Evolutionary conservation across 495 filamentous ascomycete genomes (phyloP), one percentile per base, ranked within the genome.

Genomic region (Sordaria brevicollis): DNA sequence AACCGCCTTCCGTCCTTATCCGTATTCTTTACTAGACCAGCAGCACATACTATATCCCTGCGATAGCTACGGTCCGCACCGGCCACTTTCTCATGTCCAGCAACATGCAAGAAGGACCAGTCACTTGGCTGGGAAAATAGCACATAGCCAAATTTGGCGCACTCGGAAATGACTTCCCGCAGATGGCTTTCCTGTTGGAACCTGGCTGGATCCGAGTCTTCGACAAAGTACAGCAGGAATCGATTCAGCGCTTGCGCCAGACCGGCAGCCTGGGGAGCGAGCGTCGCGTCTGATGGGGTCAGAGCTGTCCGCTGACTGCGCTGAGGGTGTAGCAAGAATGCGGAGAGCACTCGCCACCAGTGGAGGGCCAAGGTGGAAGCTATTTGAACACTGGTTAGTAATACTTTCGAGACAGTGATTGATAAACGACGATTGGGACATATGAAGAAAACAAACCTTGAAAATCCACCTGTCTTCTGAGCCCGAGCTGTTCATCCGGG

Each of bases 321-420:
- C 4, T 65, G 66, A 11, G 76, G 70, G 65, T 80, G 76, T 38
- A 81, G 76, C 10, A 81, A 66, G 67, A 77, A 81, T 8, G 79
- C 76, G 9, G 80, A 79, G 6, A 81, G 69, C n/a, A 70, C 73
- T 38, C 80, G 75, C 80, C 80, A 81, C 38, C 73, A 70, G 68
- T 73, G 73, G 29, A 80, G 70, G 11, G 80, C 80, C 9, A 71
- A 39, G 17, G 78, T 49, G n/a, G 73, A 66, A 10, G 71, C 79
- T 81, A 54, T 67, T 57, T 10, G 10, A 13, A 29, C 11, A 54
- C 13, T 31, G 8, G 19, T 37, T 36, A 37, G 19, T 33, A 31
- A 25, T 4, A 11, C 1, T 31, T 31, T 57, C 5, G 21, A 31
- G 13, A 5, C 13, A 35, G 38, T 5, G n/a, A 7, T 19, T 4